phyloP scores from a whole-genome alignment of 805 yeast genomes.

The Limtongozyma cylindracea region DNA sequence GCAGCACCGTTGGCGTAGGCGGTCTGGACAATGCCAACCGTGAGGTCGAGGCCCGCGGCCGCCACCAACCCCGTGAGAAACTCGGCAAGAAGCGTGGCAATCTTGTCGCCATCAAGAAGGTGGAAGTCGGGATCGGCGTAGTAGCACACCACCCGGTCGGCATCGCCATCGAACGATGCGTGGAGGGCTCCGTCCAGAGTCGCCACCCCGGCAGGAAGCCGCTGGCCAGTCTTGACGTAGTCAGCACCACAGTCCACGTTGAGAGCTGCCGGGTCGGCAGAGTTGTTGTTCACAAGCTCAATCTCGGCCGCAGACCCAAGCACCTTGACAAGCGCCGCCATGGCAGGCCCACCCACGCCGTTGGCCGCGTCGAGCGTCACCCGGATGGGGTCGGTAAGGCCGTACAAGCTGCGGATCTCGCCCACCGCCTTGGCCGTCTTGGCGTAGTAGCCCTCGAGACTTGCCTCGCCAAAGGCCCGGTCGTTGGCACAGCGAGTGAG shows the following conservation, averaged over 20 bases:
- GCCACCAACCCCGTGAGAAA: constrained; percentile 27
- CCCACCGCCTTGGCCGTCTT: constrained; percentile 32
- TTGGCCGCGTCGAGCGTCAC: constrained; percentile 79
- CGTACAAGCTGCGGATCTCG: constrained; percentile 9
- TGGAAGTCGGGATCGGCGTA: constrained; percentile 20
- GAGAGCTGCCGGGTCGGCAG: constrained; percentile 24
- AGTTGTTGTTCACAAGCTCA: constrained; percentile 24
- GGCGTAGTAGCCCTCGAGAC: constrained; percentile 43
- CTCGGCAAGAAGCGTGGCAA: constrained; percentile 61
- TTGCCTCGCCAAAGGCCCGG: constrained; percentile 27
- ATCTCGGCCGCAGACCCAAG: constrained; percentile 15
- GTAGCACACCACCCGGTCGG: constrained; percentile 80
- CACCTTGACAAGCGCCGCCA: constrained; percentile 18
- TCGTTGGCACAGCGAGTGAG: constrained; percentile 56
- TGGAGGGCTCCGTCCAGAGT: constrained; percentile 22
- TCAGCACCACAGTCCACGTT: constrained; percentile 88
- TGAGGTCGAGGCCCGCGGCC: constrained; percentile 17
- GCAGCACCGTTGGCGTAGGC: constrained; percentile 96
- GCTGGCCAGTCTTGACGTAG: constrained; percentile 75
- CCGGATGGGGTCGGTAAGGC: constrained; percentile 6
- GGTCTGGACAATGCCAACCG: constrained; percentile 80
- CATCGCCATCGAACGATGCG: constrained; percentile 92
- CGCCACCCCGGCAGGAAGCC: constrained; percentile 34
- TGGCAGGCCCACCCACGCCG: constrained; percentile 85
- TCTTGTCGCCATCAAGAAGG: constrained; percentile 79